These are phyloP conservation scores for Nemania diffusa DNA, from an alignment of 2,329 filamentous ascomycete species.

Conservation along the genomic window DNA sequence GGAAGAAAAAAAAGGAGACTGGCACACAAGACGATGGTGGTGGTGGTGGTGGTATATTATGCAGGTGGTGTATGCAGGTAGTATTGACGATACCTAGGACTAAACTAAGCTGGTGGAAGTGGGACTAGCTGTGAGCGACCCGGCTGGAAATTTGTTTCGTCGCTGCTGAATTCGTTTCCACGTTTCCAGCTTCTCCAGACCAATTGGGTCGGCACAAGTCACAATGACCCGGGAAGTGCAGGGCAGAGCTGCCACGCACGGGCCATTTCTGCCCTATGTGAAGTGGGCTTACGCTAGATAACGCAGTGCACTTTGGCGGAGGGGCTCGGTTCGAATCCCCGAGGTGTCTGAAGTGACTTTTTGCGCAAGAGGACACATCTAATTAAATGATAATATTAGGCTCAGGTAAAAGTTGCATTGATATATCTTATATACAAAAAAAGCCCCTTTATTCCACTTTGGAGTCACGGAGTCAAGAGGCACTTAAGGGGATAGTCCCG, in stretches of 20 bases:
- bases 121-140: conserved; percentile 5
- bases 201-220: conserved; percentile 25
- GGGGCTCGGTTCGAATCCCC: too few relatives aligned
- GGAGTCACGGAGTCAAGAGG: too few relatives aligned
- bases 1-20: conserved; percentile 1
- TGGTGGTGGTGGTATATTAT: not conserved
- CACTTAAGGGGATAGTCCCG: too few relatives aligned
- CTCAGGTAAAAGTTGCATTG: too few relatives aligned
- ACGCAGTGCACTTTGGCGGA: too few relatives aligned
- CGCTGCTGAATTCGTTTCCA: conserved; percentile 2
- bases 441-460: too few relatives aligned
- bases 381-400: too few relatives aligned
- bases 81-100: conserved; percentile 19
- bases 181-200: conserved; percentile 16
- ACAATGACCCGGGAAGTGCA: conserved; percentile 25
- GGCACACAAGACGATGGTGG: too few relatives aligned
- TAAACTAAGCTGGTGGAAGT: not conserved
- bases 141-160: conserved; percentile 35
- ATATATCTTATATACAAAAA: too few relatives aligned
- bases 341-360: too few relatives aligned
- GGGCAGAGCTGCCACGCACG: not conserved
- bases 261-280: conserved; percentile 35
- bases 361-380: too few relatives aligned
- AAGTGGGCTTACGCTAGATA: too few relatives aligned
- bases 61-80: not conserved